Percentiles rank a stretch among this genome's conserved stretches.
Evolutionary conservation across 495 filamentous ascomycete species (phyloP).

Genomic region (Tuber microsphaerosporum): DNA sequence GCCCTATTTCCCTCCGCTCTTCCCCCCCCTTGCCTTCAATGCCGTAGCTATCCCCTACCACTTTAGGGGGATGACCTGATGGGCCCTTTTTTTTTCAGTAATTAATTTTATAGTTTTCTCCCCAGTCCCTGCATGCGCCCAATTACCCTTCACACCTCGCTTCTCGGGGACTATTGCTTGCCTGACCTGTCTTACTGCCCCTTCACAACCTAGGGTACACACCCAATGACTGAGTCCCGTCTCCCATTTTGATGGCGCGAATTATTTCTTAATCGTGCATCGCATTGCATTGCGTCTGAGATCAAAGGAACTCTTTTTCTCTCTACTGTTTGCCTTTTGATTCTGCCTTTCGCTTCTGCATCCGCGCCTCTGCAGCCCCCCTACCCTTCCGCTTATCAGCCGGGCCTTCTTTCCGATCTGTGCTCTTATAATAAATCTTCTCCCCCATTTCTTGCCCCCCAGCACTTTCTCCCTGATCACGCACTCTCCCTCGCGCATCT

Average conservation of each 20-base stretch:
- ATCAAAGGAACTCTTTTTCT: slow-evolving; percentile 12
- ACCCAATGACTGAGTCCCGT: neutral
- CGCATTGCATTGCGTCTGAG: slow-evolving; percentile 31
- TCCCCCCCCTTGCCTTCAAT: neutral
- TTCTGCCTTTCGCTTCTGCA: slow-evolving; percentile 3
- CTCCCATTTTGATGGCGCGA: slow-evolving; percentile 1
- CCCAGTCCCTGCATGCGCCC: neutral
- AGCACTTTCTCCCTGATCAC: slow-evolving; percentile 23
- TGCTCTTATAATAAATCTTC: slow-evolving; percentile 34
- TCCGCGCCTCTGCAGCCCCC: neutral
- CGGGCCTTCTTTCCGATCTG: slow-evolving; percentile 26
- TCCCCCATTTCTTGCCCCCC: slow-evolving; percentile 28
- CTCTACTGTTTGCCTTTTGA: neutral
- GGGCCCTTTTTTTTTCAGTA: neutral
- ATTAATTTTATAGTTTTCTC: neutral
- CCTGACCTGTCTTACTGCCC: neutral
- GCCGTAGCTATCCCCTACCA: neutral
- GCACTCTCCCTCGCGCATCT: slow-evolving; percentile 14
- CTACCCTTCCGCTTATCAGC: slow-evolving; percentile 17
- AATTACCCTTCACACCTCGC: neutral
- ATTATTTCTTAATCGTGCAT: slow-evolving; percentile 12
- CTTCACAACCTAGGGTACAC: neutral
- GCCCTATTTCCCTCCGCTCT: neutral
- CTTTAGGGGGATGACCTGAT: neutral
- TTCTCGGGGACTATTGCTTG: neutral